phyloP scores from a whole-genome alignment of 2,329 filamentous ascomycete genomes.

The Ampelomyces quisqualis region DNA sequence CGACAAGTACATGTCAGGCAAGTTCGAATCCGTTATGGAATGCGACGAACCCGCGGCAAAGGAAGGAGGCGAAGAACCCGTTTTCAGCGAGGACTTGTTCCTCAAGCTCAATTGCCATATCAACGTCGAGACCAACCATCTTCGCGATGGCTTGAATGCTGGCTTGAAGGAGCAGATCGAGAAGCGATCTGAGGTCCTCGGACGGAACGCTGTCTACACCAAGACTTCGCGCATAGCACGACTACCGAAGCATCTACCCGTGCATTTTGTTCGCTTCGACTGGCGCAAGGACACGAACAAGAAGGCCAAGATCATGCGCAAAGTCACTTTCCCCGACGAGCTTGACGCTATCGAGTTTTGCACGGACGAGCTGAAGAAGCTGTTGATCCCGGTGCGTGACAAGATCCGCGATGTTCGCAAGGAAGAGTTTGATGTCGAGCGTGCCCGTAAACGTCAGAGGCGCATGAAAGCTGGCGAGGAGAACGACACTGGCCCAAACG shows the following conservation, averaged over 20 bases:
- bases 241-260: constrained; percentile 89
- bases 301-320: constrained; percentile 99
- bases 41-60: constrained; percentile 80
- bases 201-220: constrained; percentile 78
- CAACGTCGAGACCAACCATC: constrained; percentile 79
- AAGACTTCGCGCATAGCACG: constrained; percentile 88
- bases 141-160: constrained; percentile 81
- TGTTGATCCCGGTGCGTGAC: constrained; percentile 88
- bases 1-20: constrained; percentile 85
- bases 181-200: constrained; percentile 78
- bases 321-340: constrained; percentile 93
- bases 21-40: constrained; percentile 73
- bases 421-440: constrained; percentile 90
- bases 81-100: constrained; percentile 71
- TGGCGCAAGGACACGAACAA: constrained; percentile 96
- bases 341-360: constrained; percentile 94
- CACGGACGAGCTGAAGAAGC: constrained; percentile 80
- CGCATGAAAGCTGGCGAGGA: constrained; percentile 59
- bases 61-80: constrained; percentile 70
- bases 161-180: constrained; percentile 86
- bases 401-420: constrained; percentile 94
- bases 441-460: constrained; percentile 89
- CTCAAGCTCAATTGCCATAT: constrained; percentile 97
- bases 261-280: constrained; percentile 97
- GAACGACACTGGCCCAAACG: constrained; percentile 47